Percentiles rank a stretch among this genome's conserved stretches.
Conservation (phyloP, 140 eudicot species). For the Stevia rebaudiana region DNA sequence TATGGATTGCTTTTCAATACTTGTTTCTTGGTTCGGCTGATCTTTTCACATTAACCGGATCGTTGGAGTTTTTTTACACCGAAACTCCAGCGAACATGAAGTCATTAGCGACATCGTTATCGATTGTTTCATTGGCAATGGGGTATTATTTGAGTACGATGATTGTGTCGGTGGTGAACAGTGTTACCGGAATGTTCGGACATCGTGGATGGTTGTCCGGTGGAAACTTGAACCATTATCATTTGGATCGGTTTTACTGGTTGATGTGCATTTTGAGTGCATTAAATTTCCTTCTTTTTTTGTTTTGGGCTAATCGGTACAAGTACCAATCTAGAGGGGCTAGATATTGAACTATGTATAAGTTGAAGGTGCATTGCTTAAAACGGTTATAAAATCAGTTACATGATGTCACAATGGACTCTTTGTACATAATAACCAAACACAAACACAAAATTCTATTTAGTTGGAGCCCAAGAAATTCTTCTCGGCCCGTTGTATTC, state of each 20-base stretch:
- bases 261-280: slow-evolving; percentile 44
- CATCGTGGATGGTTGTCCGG: slow-evolving; percentile 45
- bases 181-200: slow-evolving; percentile 28
- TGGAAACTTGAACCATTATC: slow-evolving; percentile 39
- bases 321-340: slow-evolving; percentile 41
- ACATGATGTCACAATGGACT: no score
- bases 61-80: slow-evolving; percentile 61
- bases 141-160: slow-evolving; percentile 64
- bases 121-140: slow-evolving; percentile 59
- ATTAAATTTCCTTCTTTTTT: slow-evolving; percentile 42
- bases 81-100: slow-evolving; percentile 64
- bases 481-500: no score
- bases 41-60: slow-evolving; percentile 63
- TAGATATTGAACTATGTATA: slow-evolving; percentile 11
- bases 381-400: slow-evolving; percentile 2
- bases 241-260: slow-evolving; percentile 55
- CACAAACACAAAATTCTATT: no score
- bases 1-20: slow-evolving; percentile 69
- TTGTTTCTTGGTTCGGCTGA: slow-evolving; percentile 73
- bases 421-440: no score
- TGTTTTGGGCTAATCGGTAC: slow-evolving; percentile 51
- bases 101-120: slow-evolving; percentile 59
- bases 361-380: slow-evolving; percentile 27
- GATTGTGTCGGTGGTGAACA: slow-evolving; percentile 51
- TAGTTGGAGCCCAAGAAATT: no score